Percentiles rank a stretch among this genome's conserved stretches.
Evolutionary conservation across 225 moss, liverwort and hornwort genomes (phyloP).

Genomic region (Marchantia polymorpha): DNA sequence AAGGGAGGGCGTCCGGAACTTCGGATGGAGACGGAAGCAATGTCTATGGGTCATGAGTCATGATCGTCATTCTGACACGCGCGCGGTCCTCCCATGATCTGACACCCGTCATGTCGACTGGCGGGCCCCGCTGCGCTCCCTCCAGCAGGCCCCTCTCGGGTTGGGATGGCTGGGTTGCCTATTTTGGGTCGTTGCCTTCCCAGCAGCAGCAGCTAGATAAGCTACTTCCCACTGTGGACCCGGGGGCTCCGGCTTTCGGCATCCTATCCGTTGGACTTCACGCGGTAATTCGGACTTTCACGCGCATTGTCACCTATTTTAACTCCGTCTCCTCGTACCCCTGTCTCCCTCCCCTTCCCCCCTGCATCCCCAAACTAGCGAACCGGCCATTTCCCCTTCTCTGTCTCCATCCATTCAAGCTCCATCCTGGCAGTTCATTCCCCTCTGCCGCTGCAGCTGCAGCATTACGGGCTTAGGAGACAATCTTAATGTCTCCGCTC

Average conservation of each 20-base stretch:
- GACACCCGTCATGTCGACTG: not conserved
- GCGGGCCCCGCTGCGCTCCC: too few relatives aligned
- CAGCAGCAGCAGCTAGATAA: not conserved
- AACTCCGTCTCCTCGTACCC: not conserved
- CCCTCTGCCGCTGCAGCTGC: not conserved
- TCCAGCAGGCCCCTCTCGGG: not conserved
- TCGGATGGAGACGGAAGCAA: not conserved
- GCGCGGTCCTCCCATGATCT: conserved; percentile 6
- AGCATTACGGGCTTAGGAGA: not conserved
- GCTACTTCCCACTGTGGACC: conserved; percentile 1
- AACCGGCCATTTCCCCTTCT: too few relatives aligned
- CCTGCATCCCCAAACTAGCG: too few relatives aligned
- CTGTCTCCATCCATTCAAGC: not conserved
- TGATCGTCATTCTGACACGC: conserved; percentile 5
- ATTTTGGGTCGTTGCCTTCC: not conserved
- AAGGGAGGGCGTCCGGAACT: too few relatives aligned
- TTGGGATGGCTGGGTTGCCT: not conserved
- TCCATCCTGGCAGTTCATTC: not conserved
- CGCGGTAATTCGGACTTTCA: conserved; percentile 3
- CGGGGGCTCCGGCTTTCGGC: not conserved
- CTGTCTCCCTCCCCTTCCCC: not conserved
- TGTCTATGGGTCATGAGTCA: not conserved
- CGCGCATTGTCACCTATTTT: conserved; percentile 2
- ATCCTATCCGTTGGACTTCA: conserved; percentile 7
- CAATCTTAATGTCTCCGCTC: too few relatives aligned